Evolutionary conservation across 179 eudicot species (phyloP).

Genomic region (Vitellaria paradoxa): DNA sequence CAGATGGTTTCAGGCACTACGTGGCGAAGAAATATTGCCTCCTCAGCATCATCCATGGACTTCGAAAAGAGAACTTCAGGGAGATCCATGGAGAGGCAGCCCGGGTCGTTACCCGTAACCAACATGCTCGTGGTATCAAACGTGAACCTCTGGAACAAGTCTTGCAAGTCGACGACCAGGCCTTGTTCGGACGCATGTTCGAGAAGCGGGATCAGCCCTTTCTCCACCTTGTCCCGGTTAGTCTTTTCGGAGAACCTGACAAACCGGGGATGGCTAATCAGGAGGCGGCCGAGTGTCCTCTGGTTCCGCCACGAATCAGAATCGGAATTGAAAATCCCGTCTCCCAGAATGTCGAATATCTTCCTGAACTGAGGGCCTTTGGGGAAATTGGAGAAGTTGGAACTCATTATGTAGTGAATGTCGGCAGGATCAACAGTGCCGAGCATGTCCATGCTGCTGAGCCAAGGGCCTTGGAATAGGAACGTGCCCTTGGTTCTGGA

Average conservation of each 20-base stretch:
- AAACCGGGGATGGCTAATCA: slow-evolving; percentile 34
- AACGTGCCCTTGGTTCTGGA: slow-evolving; percentile 24
- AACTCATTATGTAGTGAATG: slow-evolving; percentile 43
- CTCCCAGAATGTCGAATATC: slow-evolving; percentile 47
- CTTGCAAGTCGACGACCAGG: slow-evolving; percentile 43
- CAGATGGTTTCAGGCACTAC: slow-evolving; percentile 35
- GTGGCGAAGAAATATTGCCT: slow-evolving; percentile 40
- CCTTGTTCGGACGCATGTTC: slow-evolving; percentile 23
- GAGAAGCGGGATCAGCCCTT: slow-evolving; percentile 49
- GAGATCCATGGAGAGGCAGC: slow-evolving; percentile 34
- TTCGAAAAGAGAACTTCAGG: slow-evolving; percentile 44
- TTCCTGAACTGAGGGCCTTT: slow-evolving; percentile 38
- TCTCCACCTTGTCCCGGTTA: slow-evolving; percentile 30
- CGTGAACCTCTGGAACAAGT: slow-evolving; percentile 50
- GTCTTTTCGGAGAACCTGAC: slow-evolving; percentile 28
- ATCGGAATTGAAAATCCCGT: slow-evolving; percentile 51
- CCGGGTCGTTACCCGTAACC: slow-evolving; percentile 41
- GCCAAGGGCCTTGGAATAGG: slow-evolving; percentile 44
- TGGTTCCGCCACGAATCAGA: slow-evolving; percentile 44
- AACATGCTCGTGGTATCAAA: slow-evolving; percentile 46
- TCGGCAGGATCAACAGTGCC: slow-evolving; percentile 42
- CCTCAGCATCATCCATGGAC: slow-evolving; percentile 49
- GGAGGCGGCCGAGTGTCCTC: slow-evolving; percentile 31
- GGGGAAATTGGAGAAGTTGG: slow-evolving; percentile 46
- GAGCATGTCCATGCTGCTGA: slow-evolving; percentile 35